Conservation (phyloP, 192 early-diverging fungal genomes). For the Mortierella alpina region DNA sequence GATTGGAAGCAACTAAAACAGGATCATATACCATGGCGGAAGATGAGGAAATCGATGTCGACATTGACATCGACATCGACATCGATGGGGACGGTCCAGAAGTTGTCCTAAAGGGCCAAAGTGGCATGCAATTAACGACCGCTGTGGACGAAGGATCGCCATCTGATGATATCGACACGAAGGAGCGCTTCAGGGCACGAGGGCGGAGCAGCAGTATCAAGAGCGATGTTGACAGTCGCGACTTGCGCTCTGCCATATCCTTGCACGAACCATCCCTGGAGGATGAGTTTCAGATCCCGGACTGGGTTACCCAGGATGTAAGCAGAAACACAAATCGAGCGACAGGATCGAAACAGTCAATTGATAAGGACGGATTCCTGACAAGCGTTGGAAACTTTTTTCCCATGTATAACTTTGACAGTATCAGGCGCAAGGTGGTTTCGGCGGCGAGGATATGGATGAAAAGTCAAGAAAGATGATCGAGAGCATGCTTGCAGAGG, state of each 20-base stretch:
- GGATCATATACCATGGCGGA: conserved; percentile 24
- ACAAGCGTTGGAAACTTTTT: neutral
- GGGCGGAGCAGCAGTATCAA: neutral
- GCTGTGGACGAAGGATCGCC: neutral
- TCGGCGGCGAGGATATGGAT: conserved; percentile 59
- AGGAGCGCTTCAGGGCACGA: neutral
- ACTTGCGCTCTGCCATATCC: neutral
- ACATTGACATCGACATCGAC: conserved; percentile 36
- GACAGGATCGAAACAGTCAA: neutral
- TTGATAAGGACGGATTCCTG: neutral
- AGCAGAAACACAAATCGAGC: neutral
- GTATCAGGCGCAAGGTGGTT: conserved; percentile 33
- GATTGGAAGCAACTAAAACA: neutral
- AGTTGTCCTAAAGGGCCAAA: neutral
- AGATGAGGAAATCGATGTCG: conserved; percentile 34
- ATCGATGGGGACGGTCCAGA: conserved; percentile 45
- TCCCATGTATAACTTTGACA: neutral
- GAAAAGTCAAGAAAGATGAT: conserved; percentile 65
- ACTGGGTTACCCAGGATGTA: conserved; percentile 53
- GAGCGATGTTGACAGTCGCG: neutral
- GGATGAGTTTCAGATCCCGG: conserved; percentile 41
- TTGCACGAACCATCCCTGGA: conserved; percentile 12
- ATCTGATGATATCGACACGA: neutral
- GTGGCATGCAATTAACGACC: neutral
- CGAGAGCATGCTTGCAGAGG: conserved; percentile 72